Percentiles rank a stretch among this genome's conserved stretches.
Evolutionary conservation across 345 rosid species (phyloP).

Genomic region (Bruguiera gymnorhiza): DNA sequence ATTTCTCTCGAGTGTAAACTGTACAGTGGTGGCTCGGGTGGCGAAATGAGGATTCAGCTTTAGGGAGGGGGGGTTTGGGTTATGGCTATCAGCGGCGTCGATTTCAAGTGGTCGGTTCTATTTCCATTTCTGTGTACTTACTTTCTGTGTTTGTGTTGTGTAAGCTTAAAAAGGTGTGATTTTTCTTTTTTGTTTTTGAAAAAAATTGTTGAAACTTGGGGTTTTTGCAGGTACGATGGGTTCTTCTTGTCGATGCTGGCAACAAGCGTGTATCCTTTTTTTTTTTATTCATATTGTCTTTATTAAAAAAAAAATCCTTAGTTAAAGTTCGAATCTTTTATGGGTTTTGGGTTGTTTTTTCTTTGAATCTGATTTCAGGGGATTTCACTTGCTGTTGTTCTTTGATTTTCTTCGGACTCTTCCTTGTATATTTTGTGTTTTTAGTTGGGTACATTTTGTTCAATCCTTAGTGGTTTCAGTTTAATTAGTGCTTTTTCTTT

Average conservation of each 20-base stretch:
- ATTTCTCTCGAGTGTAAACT: too few species aligned
- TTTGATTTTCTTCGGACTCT: too few species aligned
- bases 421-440: too few species aligned
- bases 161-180: background rate
- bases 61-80: background rate
- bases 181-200: background rate
- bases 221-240: conserved; percentile 84
- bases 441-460: too few species aligned
- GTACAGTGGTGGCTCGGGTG: too few species aligned
- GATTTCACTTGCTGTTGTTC: too few species aligned
- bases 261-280: conserved; percentile 91
- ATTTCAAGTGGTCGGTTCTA: conserved; percentile 84
- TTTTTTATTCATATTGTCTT: background rate
- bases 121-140: conserved; percentile 1
- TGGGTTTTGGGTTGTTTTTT: background rate
- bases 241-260: conserved; percentile 99
- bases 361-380: too few species aligned
- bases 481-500: too few species aligned
- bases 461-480: too few species aligned
- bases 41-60: background rate
- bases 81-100: conserved; percentile 88
- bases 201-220: background rate
- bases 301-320: too few species aligned
- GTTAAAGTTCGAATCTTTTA: background rate
- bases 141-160: background rate